phyloP scores from a whole-genome alignment of 768 basidiomycete species.

The Suillus weaverae region DNA sequence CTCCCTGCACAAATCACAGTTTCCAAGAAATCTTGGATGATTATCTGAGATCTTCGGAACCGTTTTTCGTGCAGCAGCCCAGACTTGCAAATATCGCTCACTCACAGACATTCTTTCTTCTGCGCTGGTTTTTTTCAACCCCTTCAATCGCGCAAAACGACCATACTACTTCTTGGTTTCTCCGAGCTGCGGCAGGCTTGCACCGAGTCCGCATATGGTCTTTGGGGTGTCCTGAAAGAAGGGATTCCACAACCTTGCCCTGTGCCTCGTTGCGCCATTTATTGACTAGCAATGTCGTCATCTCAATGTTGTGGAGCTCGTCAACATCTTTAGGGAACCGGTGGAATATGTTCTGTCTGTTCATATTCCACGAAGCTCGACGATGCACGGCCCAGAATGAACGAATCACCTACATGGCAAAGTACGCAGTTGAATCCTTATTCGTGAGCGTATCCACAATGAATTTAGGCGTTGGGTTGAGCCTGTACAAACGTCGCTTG shows the following conservation, averaged over 20 bases:
- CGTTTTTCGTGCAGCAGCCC: neutral
- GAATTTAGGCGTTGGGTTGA: slow-evolving; percentile 45
- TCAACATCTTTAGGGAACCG: slow-evolving; percentile 31
- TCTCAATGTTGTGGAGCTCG: slow-evolving; percentile 32
- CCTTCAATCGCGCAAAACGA: slow-evolving; percentile 20
- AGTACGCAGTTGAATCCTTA: slow-evolving; percentile 47
- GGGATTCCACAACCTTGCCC: slow-evolving; percentile 31
- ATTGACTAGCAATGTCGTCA: slow-evolving; percentile 34
- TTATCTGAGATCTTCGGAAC: neutral
- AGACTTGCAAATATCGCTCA: neutral
- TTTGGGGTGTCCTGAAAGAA: slow-evolving; percentile 33
- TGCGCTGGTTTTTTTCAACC: neutral
- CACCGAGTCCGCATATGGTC: slow-evolving; percentile 30
- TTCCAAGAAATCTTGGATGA: neutral
- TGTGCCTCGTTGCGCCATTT: slow-evolving; percentile 37
- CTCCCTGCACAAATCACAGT: neutral
- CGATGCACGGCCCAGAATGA: neutral
- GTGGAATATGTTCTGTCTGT: slow-evolving; percentile 39
- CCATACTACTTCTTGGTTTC: slow-evolving; percentile 35
- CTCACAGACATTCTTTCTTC: neutral
- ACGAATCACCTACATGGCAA: slow-evolving; percentile 40
- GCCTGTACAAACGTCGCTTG: slow-evolving; percentile 39
- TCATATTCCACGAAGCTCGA: slow-evolving; percentile 25
- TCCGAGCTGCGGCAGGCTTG: slow-evolving; percentile 34
- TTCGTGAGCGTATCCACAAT: slow-evolving; percentile 36